These are phyloP conservation scores for Linnemannia exigua DNA, from an alignment of 192 early-diverging fungal genomes.

Conservation along the genomic window DNA sequence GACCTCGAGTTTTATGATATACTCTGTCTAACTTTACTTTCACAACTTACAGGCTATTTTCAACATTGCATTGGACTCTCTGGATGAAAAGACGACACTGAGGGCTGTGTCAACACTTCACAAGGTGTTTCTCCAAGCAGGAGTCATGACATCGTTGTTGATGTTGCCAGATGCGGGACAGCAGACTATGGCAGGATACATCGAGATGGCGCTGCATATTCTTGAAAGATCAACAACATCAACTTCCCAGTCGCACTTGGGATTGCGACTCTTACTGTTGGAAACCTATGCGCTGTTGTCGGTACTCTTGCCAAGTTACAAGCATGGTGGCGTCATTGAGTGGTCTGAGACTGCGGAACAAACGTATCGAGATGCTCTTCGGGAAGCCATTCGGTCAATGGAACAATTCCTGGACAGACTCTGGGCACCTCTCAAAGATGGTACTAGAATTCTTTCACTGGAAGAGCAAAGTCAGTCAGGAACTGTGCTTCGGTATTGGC, in stretches of 20 bases:
- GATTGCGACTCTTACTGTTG: slow-evolving; percentile 16
- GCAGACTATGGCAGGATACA: slow-evolving; percentile 21
- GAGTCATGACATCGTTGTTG: slow-evolving; percentile 19
- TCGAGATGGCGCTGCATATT: slow-evolving; percentile 19
- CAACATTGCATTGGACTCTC: slow-evolving; percentile 19
- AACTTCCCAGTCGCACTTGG: background rate
- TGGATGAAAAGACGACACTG: slow-evolving; percentile 34
- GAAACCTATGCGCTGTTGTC: slow-evolving; percentile 33
- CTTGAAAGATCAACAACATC: slow-evolving; percentile 17
- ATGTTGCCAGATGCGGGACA: slow-evolving; percentile 5
- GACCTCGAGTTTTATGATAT: background rate
- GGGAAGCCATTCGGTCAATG: slow-evolving; percentile 24
- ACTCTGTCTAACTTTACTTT: background rate
- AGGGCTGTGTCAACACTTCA: slow-evolving; percentile 20
- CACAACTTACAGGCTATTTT: slow-evolving; percentile 24
- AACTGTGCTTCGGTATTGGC: slow-evolving; percentile 21
- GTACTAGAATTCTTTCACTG: background rate
- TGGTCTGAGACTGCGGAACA: background rate
- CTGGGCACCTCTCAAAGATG: background rate
- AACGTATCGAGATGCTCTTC: slow-evolving; percentile 10
- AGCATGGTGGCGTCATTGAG: background rate
- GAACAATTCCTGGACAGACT: slow-evolving; percentile 27
- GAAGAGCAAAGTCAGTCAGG: slow-evolving; percentile 19
- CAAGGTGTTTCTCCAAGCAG: slow-evolving; percentile 42
- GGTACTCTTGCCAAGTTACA: slow-evolving; percentile 21